Evolutionary conservation across 2,329 filamentous ascomycete species (phyloP), one percentile per base, ranked within the genome.

Genomic region (Fusarium setosum): DNA sequence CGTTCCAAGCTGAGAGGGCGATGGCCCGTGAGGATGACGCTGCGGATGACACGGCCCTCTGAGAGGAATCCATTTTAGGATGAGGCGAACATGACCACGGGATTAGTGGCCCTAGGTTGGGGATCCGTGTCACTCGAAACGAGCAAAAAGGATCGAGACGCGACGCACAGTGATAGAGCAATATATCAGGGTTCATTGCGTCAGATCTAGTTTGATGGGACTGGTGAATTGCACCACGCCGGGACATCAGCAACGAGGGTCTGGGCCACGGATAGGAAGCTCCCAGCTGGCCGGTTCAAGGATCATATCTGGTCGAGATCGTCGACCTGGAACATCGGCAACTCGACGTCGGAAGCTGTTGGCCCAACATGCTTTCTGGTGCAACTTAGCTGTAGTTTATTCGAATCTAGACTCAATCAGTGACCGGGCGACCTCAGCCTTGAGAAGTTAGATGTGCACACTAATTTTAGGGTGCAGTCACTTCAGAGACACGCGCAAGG

Each of bases 151-250:
- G 47, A 29, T n/a, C n/a, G 34, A 55, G 8, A 55, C n/a, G 41
- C 49, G 45, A 37, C 34, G 52, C 58, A 59, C 62, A 63, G 58
- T 37, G 45, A 71, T 62, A 17, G 63, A 63, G 59, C 56, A 72
- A 72, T 71, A 59, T 53, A 31, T 67, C 61, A 64, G 48, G 67
- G 65, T 61, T 35, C 26, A 65, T 72, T 59, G 69, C 65, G 69
- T 63, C 59, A 72, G 65, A 59, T 31, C 35, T 44, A 53, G 41
- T 48, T 50, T 60, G 29, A 45, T 38, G 41, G 40, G 24, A 38
- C 40, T 29, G 51, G 20, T 35, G 44, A 21, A 61, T 68, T 63
- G 56, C 63, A 59, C 59, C 62, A 65, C 53, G 50, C 37, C 50
- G 52, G 32, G 41, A 29, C 13, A 37, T 41, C 26, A 34, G 31